Evolutionary conservation across 257 asterid genomes (phyloP).

Genomic region (Solanum arcanum): DNA sequence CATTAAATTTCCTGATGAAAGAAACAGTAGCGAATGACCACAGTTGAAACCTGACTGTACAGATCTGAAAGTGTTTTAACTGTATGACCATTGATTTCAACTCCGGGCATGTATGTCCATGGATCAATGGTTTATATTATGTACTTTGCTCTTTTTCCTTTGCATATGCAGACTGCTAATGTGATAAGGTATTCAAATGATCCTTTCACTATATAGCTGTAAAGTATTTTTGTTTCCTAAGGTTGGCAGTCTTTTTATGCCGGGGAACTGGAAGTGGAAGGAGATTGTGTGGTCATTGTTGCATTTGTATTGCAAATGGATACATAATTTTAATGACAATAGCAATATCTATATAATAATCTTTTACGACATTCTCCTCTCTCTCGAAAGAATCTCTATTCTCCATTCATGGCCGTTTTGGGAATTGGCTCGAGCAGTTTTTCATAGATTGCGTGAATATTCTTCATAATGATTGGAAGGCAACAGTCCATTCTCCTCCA

Average conservation of each 20-base stretch:
- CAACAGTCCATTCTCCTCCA: neutral
- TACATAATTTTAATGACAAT: no score
- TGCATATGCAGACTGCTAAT: neutral
- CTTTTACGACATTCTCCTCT: neutral
- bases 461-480: neutral
- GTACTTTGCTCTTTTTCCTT: neutral
- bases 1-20: conserved; percentile 53
- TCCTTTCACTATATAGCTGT: neutral
- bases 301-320: neutral
- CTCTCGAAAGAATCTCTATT: neutral
- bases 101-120: neutral
- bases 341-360: neutral
- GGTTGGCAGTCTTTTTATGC: neutral
- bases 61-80: neutral
- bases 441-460: neutral
- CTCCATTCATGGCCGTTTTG: neutral
- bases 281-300: neutral
- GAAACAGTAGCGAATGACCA: conserved; percentile 34
- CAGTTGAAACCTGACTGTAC: conserved; percentile 19
- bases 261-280: neutral
- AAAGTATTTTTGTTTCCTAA: neutral
- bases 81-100: neutral
- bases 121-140: neutral
- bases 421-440: neutral
- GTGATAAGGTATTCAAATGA: neutral